Base-by-base conservation (phyloP, 1,284 basidiomycete species). In the Heterobasidion annosum region DNA sequence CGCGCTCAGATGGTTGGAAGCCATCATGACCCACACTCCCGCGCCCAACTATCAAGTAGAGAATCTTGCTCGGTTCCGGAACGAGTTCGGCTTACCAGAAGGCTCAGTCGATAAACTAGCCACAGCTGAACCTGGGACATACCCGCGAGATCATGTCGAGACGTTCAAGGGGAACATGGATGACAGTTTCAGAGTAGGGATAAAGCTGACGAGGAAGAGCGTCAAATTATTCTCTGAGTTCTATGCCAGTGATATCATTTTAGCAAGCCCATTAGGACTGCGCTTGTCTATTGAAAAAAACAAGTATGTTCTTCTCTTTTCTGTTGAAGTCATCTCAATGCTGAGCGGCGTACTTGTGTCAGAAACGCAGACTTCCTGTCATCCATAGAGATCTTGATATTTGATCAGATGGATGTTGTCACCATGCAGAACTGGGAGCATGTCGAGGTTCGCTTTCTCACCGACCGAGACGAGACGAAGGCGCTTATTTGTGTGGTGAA, bases 361-460 rank as follows among this genome's bases (percentile, higher is more conserved):
- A 92, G 90, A 63, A 87, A 79, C 61, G 83, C 83, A 5, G 96
- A 99, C 70, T 93, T 96, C 67, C 74, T 99, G 51, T 91, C 91
- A 2, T 96, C 92, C 2, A 91, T 99, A 59, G 97, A 99, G 68
- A 73, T 99, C 13, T 70, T 93, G n/a, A 71, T 98, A n/a, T 78
- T 91, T 8, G 97, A 99, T 68, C 94, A 98, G 63, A 77, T 92
- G 72, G 94, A 99, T 66, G 87, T 91, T 2, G 80, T 99, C 66
- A 80, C 84, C 7, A 99, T 99, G 97, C 96, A 99, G 73, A 99
- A 99, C 65, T 99, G 97, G 97, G 94, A 98, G 52, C 96, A 99
- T 67, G 78, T 96, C 15, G 89, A 95, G 76, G 93, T 91, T 62
- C 51, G 73, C 18, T n/a, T 32, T 62, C 34, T 15, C 55, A 37